Conservation (phyloP, 257 asterid genomes). For the Lycium ferocissimum region DNA sequence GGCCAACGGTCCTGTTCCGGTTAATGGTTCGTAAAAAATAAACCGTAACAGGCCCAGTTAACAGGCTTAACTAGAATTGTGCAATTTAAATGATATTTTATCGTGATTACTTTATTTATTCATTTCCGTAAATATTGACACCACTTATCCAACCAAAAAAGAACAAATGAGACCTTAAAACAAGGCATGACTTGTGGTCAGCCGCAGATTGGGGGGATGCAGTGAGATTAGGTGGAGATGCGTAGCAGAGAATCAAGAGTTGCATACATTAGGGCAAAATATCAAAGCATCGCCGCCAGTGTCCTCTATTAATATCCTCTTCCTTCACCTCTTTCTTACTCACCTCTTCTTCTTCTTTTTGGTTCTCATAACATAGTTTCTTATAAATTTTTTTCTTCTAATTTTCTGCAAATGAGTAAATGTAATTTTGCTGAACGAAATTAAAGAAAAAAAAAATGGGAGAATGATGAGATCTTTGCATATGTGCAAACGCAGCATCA, state of each 20-base stretch:
- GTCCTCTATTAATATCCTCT: neutral
- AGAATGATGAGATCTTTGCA: slow-evolving; percentile 29
- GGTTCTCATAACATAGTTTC: neutral
- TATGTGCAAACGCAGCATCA: slow-evolving; percentile 26
- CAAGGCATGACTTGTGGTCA: too few relatives aligned
- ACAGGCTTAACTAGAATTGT: too few relatives aligned
- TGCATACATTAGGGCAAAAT: slow-evolving; percentile 19
- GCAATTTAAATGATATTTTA: too few relatives aligned
- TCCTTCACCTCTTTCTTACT: neutral
- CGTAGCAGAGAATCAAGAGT: slow-evolving; percentile 6
- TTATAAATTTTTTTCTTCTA: neutral
- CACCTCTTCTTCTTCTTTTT: neutral
- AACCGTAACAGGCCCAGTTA: too few relatives aligned
- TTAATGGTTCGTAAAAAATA: too few relatives aligned
- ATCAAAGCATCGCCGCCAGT: neutral
- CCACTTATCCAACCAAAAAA: too few relatives aligned
- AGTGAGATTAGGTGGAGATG: neutral
- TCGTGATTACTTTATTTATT: too few relatives aligned
- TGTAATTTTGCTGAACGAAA: neutral
- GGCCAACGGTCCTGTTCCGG: too few relatives aligned
- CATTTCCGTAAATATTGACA: too few relatives aligned
- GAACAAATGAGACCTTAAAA: too few relatives aligned
- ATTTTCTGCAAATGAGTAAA: neutral
- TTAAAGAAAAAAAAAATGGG: too few relatives aligned
- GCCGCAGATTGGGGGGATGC: neutral